Base-by-base conservation (phyloP, 176 grass and related monocot species). In the Leersia perrieri region DNA sequence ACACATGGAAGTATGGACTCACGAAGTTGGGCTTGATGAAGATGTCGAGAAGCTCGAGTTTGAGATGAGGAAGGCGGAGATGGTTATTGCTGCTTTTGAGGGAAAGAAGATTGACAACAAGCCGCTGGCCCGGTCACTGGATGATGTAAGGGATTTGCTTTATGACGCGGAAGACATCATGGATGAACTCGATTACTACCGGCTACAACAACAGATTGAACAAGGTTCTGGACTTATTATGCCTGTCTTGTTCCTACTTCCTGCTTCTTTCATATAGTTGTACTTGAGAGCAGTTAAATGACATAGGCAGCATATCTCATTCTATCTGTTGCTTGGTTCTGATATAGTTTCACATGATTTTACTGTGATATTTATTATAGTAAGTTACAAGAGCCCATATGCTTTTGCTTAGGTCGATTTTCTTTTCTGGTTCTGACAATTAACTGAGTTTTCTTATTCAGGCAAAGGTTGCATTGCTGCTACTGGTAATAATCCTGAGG, bases 111-210 rank as follows among this genome's bases (percentile, higher is more conserved):
- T 80, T 57, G 64, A 30, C 15, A 80, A 58, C 23, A 69, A 13
- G 65, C 64, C 15, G 13, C 23, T 80, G 2, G 14, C 65, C 4
- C 0, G 0, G 32, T 68, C 77, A 8, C 64, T 80, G 32, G 64
- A 22, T 69, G 23, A 9, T 28, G 45, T 80, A 53, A 74, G 5
- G 13, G 82, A 39, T 5, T 22, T 57, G 11, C 44, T 84, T 47
- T 57, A 75, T 68, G 82, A 84, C 3, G 41, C 82, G 7, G 82
- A 84, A n/a, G 74, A 84, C 0, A 7, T 84, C 1, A 75, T 84
- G 60, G 70, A 84, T 0, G 82, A 84, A 60, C 82, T 84, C 0
- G 82, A 77, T 4, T 77, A 84, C 64, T 77, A 67, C 34, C 18
- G 82, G 0, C 53, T 81, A 6, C 5, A 72, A 11, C 79, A 81